Conservation (phyloP, 768 basidiomycete genomes). For the Tubosaeta sp. region DNA sequence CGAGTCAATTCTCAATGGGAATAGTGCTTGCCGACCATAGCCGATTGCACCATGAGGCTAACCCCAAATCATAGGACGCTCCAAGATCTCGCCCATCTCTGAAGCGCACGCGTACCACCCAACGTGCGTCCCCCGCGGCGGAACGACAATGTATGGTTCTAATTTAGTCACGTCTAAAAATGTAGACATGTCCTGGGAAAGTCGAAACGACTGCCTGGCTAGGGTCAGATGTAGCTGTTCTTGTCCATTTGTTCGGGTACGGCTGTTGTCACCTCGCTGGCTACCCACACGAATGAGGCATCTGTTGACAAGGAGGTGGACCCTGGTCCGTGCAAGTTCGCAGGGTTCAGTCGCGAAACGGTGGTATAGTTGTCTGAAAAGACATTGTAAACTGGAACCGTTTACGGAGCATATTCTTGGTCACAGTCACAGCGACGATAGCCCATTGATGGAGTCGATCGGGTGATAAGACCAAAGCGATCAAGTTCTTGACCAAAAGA, state of each 20-base stretch:
- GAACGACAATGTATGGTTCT: not conserved
- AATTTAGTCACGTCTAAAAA: not conserved
- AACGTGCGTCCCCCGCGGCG: not conserved
- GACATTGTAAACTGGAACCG: not conserved
- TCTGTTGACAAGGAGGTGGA: not conserved
- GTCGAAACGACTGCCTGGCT: slow-evolving; percentile 28
- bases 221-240: slow-evolving; percentile 38
- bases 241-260: too few relatives aligned
- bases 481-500: not conserved
- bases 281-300: not conserved
- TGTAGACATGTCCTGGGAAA: slow-evolving; percentile 1
- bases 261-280: too few relatives aligned
- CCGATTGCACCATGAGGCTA: slow-evolving; percentile 26
- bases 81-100: slow-evolving; percentile 40
- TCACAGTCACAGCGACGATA: not conserved
- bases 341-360: not conserved
- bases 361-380: not conserved
- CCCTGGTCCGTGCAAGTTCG: not conserved
- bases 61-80: too few relatives aligned
- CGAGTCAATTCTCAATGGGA: not conserved
- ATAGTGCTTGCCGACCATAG: slow-evolving; percentile 25
- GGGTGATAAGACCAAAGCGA: not conserved
- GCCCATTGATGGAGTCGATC: too few relatives aligned
- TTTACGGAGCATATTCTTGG: not conserved
- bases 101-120: slow-evolving; percentile 9